Evolutionary conservation across 2,329 filamentous ascomycete species (phyloP).

Genomic region (Myriosclerotinia curreyana): DNA sequence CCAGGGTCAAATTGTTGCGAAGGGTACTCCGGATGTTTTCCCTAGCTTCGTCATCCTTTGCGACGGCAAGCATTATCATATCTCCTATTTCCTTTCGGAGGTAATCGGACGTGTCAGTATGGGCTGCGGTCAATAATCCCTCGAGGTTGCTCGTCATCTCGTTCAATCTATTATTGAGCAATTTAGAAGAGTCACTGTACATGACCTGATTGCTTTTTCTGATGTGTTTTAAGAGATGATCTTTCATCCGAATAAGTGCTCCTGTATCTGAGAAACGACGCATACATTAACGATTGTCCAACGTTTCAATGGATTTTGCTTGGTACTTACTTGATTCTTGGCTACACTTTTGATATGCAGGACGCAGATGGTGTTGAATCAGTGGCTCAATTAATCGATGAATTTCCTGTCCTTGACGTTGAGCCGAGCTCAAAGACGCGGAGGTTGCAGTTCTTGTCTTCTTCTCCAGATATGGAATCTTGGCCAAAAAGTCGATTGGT

Average conservation of each 20-base stretch:
- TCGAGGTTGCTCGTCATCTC: neutral
- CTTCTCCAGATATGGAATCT: neutral
- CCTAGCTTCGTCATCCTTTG: neutral
- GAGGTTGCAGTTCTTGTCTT: neutral
- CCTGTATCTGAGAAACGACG: neutral
- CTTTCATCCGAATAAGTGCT: neutral
- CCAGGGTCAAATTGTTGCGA: neutral
- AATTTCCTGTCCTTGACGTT: neutral
- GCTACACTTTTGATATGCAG: neutral
- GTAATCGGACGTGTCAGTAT: neutral
- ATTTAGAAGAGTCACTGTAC: neutral
- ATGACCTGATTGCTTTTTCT: neutral
- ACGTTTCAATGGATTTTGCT: no score
- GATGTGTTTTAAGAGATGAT: neutral
- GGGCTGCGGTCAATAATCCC: neutral
- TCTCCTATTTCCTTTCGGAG: neutral
- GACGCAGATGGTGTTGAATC: neutral
- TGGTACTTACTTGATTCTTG: neutral
- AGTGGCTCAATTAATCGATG: neutral
- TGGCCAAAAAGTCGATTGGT: neutral
- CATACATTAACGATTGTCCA: neutral
- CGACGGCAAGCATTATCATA: neutral
- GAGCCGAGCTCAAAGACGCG: neutral
- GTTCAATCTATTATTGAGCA: neutral
- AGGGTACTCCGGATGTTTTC: neutral